Evolutionary conservation across 257 asterid species (phyloP), one percentile per base, ranked within the genome.

Genomic region (Fraxinus quadrangulata): DNA sequence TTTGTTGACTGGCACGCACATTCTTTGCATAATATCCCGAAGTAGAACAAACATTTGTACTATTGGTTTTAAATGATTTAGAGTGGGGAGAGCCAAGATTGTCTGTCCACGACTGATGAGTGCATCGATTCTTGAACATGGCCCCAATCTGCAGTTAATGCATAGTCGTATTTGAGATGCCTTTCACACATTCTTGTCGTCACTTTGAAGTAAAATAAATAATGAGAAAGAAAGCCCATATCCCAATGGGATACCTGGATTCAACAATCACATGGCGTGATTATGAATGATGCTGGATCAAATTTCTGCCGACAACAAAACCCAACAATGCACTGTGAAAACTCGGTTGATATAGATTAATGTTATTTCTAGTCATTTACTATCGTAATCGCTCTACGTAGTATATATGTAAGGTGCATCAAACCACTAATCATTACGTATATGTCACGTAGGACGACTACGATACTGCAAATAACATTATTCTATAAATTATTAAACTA

Each of bases 71-170:
- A 16, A 24, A 24, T 61, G 49, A 40, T 40, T 37, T 36, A 36
- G 61, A 14, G 21, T n/a, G 28, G 66, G 66, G 21, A n/a, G 11
- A 26, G 66, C 26, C 21, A 56, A 56, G 59, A 47, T 47, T 47
- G 59, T 47, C 59, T 21, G 0, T 6, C 28, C 51, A 42, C 4
- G 17, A 42, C 17, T 2, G 51, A 42, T 42, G 5, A 42, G 51
- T 56, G 66, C 66, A 17, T 56, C 66, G 66, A 56, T 56, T 24
- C 36, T 63, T 63, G 69, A 63, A 63, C 21, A 11, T 63, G 69
- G 69, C 36, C 69, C 69, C 34, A 63, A 24, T 63, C 8, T 26
- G 36, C 69, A 63, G 17, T 63, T 24, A 63, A 63, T 26, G 69
- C 34, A 26, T 63, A n/a, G 69, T 63, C 69, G 51, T 42, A 42